phyloP scores from a whole-genome alignment of 805 yeast genomes.

The Jamesozyma piceae region DNA sequence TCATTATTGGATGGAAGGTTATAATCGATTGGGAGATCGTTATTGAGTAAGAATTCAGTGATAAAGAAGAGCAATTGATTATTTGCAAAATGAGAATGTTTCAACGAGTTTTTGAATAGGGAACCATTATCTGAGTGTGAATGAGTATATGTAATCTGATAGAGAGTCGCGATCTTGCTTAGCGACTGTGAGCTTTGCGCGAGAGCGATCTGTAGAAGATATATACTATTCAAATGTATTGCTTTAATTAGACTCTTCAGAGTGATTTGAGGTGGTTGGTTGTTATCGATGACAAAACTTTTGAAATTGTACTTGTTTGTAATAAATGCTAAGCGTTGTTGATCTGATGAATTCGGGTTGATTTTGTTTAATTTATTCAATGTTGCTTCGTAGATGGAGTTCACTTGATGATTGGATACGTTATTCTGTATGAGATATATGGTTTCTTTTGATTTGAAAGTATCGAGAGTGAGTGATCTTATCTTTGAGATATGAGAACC shows the following conservation, averaged over 20 bases:
- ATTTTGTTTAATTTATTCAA: constrained; percentile 22
- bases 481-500: constrained; percentile 78
- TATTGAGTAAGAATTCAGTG: constrained; percentile 48
- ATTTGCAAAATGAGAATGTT: constrained; percentile 32
- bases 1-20: constrained; percentile 11
- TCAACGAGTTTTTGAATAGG: constrained; percentile 44
- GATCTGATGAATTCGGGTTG: constrained; percentile 31
- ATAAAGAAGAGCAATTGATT: constrained; percentile 35
- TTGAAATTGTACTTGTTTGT: constrained; percentile 54
- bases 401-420: constrained; percentile 46
- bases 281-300: constrained; percentile 32
- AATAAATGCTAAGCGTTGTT: constrained; percentile 49
- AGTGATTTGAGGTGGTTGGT: constrained; percentile 11
- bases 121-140: constrained; percentile 7
- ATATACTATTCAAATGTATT: constrained; percentile 39
- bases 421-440: constrained; percentile 45
- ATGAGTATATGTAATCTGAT: constrained; percentile 4
- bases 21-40: constrained; percentile 46
- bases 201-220: constrained; percentile 15
- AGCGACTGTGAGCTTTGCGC: constrained; percentile 15
- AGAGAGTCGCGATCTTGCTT: constrained; percentile 10
- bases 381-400: constrained; percentile 50
- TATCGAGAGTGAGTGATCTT: constrained; percentile 68
- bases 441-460: constrained; percentile 48
- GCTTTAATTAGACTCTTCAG: constrained; percentile 41